Percentiles rank a stretch among this genome's conserved stretches.
Conservation (phyloP, 768 basidiomycete genomes). For the Exsudoporus frostii region DNA sequence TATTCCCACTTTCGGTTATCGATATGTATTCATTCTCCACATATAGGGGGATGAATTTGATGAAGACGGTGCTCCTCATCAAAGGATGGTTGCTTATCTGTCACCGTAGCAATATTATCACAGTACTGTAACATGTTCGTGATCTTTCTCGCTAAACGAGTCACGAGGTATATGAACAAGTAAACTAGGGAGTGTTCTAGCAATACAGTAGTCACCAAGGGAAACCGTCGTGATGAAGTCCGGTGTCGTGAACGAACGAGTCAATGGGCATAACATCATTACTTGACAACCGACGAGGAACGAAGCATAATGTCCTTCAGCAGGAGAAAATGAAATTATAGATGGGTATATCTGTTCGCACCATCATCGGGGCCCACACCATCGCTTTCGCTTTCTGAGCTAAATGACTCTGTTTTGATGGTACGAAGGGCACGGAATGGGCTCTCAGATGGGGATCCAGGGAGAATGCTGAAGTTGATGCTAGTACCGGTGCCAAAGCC, state of each 20-base stretch:
- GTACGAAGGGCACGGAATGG: conserved; percentile 40
- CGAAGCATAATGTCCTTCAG: conserved; percentile 14
- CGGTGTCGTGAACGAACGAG: conserved; percentile 30
- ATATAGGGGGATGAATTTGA: conserved; percentile 69
- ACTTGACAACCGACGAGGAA: conserved; percentile 35
- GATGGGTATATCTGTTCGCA: conserved; percentile 35
- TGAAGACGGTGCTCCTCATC: conserved; percentile 84
- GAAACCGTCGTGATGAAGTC: conserved; percentile 33
- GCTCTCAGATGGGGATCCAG: conserved; percentile 56
- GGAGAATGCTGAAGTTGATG: conserved; percentile 82
- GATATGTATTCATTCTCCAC: conserved; percentile 23
- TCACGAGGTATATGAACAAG: conserved; percentile 32
- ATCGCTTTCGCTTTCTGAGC: conserved; percentile 72
- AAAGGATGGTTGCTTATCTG: conserved; percentile 69
- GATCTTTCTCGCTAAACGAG: conserved; percentile 14
- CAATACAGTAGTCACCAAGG: conserved; percentile 39
- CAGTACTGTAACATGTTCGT: conserved; percentile 23
- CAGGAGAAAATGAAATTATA: conserved; percentile 27
- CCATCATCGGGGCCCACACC: conserved; percentile 52
- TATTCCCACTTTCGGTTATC: conserved; percentile 23
- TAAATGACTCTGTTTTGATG: conserved; percentile 58
- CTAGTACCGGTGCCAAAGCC: conserved; percentile 62
- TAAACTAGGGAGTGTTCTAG: conserved; percentile 35
- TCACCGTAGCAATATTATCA: conserved; percentile 36
- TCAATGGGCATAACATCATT: conserved; percentile 20